Conservation (phyloP, 352 stramenopile species). For the Phytophthora melonis region DNA sequence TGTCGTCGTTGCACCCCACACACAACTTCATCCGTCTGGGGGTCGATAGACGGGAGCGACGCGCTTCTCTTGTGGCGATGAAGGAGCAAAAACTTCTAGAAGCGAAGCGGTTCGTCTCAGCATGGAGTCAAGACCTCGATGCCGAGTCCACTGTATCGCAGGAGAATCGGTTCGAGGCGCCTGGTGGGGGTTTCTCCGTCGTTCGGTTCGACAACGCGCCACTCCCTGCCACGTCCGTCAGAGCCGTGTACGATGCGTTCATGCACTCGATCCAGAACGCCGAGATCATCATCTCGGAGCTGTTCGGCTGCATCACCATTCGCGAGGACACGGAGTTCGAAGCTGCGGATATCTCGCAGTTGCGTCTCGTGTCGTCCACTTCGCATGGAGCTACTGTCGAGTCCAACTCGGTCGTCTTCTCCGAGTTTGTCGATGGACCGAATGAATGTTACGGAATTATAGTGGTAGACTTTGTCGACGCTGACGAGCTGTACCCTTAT, state of each 20-base stretch:
- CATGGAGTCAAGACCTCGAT: conserved; percentile 34
- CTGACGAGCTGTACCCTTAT: conserved; percentile 52
- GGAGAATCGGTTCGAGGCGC: conserved; percentile 42
- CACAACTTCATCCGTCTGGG: conserved; percentile 25
- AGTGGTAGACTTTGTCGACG: conserved; percentile 43
- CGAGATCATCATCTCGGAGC: conserved; percentile 62
- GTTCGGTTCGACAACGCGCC: conserved; percentile 49
- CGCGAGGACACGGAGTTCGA: conserved; percentile 56
- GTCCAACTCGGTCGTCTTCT: conserved; percentile 34
- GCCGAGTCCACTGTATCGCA: conserved; percentile 26
- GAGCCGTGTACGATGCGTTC: conserved; percentile 49
- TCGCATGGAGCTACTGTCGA: conserved; percentile 15
- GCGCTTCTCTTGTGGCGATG: conserved; percentile 26
- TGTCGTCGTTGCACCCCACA: conserved; percentile 8
- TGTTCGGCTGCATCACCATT: conserved; percentile 55
- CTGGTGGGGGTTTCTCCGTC: conserved; percentile 41
- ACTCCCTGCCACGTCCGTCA: conserved; percentile 31
- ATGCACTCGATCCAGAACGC: conserved; percentile 50
- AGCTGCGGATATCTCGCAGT: conserved; percentile 41
- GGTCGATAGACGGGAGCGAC: conserved; percentile 25
- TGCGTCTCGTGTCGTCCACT: conserved; percentile 46
- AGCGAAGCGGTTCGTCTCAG: conserved; percentile 36
- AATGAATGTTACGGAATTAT: conserved; percentile 19
- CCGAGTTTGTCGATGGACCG: conserved; percentile 19
- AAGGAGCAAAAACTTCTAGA: conserved; percentile 38